Conservation (phyloP, 2,329 filamentous ascomycete species). For the Pezicula radicicola region DNA sequence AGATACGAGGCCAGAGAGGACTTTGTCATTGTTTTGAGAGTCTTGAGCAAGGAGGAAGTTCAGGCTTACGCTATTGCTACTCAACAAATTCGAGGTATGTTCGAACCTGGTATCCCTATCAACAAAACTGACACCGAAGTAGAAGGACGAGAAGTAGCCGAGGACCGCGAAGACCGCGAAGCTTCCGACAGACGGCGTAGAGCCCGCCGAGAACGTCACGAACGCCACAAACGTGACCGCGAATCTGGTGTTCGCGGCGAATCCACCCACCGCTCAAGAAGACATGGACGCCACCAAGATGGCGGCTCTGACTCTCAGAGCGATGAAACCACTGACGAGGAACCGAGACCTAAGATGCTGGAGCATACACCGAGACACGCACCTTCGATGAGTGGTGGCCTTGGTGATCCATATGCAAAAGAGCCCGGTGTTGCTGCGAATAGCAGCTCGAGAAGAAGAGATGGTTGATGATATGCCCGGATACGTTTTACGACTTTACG, state of each 20-base stretch:
- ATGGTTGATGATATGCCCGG: not conserved
- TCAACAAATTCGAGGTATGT: constrained; percentile 70
- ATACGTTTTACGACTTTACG: no score
- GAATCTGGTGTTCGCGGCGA: constrained; percentile 9
- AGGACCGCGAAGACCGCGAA: constrained; percentile 11
- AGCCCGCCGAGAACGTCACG: constrained; percentile 26
- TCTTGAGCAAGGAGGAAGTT: constrained; percentile 83
- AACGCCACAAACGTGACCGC: constrained; percentile 27
- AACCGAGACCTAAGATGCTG: constrained; percentile 21
- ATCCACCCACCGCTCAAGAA: constrained; percentile 5
- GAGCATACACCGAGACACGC: constrained; percentile 19
- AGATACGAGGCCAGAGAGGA: constrained; percentile 84
- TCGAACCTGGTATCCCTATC: constrained; percentile 4
- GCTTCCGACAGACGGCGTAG: constrained; percentile 21
- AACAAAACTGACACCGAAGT: not conserved
- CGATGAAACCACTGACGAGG: constrained; percentile 9
- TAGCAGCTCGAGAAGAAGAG: not conserved
- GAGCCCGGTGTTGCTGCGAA: not conserved
- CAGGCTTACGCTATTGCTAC: constrained; percentile 79
- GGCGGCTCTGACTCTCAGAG: not conserved
- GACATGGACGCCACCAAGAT: constrained; percentile 15
- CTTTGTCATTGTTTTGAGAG: constrained; percentile 85
- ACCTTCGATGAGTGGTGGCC: constrained; percentile 25
- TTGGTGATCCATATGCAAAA: constrained; percentile 6
- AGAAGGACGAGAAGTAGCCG: not conserved